Evolutionary conservation across 352 stramenopile genomes (phyloP), one percentile per base, ranked within the genome.

Genomic region (Phytophthora syringae): DNA sequence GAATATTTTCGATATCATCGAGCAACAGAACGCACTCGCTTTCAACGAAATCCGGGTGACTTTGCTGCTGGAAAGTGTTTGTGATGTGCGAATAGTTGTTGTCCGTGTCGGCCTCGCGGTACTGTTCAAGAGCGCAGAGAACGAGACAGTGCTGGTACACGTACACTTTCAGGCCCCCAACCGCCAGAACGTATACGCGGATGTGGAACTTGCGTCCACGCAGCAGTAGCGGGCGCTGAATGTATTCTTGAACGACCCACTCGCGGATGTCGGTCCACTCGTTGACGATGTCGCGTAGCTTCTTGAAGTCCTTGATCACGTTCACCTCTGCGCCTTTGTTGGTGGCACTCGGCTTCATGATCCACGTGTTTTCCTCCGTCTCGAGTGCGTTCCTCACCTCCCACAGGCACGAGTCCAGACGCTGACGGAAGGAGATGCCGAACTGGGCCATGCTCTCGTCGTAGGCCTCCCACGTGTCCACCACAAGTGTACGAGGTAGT

Each of bases 251-350:
- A 28, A 88, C 71, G 47, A 88, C 79, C 79, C 79, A 88, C 52
- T 88, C 79, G 16, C 84, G 82, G 45, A 93, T 89, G 49, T 91
- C 75, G 6, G 76, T 83, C 76, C 79, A 87, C 21, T 86, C 78
- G 54, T 80, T 84, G 21, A 89, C 72, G 54, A 91, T 80, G 21
- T 70, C 69, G 49, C 81, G 77, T 32, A 93, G 51, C 62, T 90
- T 80, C 49, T 84, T 69, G 40, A 85, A 91, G 44, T 75, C 68
- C 45, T 79, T 79, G 16, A 91, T 58, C 18, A 93, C 77, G 43
- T 81, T 81, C 4, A 93, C 86, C 40, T 89, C 84, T 0, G 79
- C 80, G 9, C 82, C 84, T 62, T 90, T 91, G 75, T 93, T 93
- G 1, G 82, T 85, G 11, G 82, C 82, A 53, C 76, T 89, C 10